A percentile compares a stretch with the other conserved stretches of the same genome.
phyloP scores from a whole-genome alignment of 139 green algal species.

The Diplosphaera chodatii region DNA sequence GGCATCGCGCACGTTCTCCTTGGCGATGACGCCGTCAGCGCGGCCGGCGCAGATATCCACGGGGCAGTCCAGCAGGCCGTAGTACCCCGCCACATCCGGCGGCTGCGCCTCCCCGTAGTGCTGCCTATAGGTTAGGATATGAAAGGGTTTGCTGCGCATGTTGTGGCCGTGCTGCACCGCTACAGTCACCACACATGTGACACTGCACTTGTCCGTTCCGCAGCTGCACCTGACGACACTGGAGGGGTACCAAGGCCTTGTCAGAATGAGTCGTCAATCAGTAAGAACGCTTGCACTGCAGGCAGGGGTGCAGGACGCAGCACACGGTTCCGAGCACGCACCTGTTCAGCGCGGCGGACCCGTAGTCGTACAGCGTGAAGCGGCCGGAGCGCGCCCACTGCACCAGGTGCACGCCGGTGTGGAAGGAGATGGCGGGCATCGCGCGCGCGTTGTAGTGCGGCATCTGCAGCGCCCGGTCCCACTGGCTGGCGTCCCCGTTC shows the following conservation, averaged over 20 bases:
- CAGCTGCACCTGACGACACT: too few species aligned
- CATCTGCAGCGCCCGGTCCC: conserved; percentile 74
- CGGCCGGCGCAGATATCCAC: conserved; percentile 79
- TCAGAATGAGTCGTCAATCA: too few species aligned
- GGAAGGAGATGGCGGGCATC: conserved; percentile 81
- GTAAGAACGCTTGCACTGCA: too few species aligned
- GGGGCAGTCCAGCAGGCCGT: conserved; percentile 68
- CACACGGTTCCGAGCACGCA: too few species aligned
- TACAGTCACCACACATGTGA: too few species aligned
- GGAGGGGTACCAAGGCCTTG: too few species aligned
- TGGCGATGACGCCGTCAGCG: conserved; percentile 60
- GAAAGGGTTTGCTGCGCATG: too few species aligned
- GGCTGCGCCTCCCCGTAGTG: conserved; percentile 55
- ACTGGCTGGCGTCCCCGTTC: conserved; percentile 69
- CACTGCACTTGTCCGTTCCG: too few species aligned
- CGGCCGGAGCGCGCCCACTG: conserved; percentile 36
- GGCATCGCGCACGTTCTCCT: conserved; percentile 29
- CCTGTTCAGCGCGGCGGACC: conserved; percentile 47
- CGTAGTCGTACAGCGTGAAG: conserved; percentile 88
- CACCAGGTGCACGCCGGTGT: conserved; percentile 45
- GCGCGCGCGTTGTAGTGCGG: conserved; percentile 77
- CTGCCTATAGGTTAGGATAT: background rate
- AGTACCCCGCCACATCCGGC: conserved; percentile 71
- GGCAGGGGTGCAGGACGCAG: too few species aligned
- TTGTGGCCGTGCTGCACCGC: too few species aligned